phyloP scores from a whole-genome alignment of 805 yeast species.

The Lipomyces chichibuensis region DNA sequence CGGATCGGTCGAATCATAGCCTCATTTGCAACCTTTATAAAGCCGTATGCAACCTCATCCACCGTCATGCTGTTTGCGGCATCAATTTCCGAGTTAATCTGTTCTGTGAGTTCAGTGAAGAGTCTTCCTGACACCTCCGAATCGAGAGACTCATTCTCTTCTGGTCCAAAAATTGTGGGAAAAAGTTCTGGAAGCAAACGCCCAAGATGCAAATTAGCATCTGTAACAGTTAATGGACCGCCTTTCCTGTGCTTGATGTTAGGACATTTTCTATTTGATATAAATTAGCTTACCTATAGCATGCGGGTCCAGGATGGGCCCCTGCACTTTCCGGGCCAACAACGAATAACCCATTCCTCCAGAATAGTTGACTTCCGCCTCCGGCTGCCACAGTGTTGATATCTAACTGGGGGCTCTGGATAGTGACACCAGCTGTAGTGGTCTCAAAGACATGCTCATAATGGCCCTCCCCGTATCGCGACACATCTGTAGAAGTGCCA shows the following conservation, averaged over 20 bases:
- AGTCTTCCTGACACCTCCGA: constrained; percentile 53
- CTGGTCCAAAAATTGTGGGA: constrained; percentile 82
- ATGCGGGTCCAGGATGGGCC: constrained; percentile 89
- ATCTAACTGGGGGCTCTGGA: constrained; percentile 82
- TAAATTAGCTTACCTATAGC: constrained; percentile 51
- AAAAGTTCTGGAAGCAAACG: constrained; percentile 72
- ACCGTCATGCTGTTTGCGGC: constrained; percentile 50
- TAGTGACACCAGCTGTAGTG: constrained; percentile 78
- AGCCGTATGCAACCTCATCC: constrained; percentile 78
- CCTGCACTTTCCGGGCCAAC: constrained; percentile 90
- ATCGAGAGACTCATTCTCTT: constrained; percentile 73
- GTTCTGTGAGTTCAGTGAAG: constrained; percentile 57
- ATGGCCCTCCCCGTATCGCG: constrained; percentile 68
- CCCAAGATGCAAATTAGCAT: constrained; percentile 76
- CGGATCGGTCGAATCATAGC: constrained; percentile 91
- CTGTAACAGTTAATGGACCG: constrained; percentile 83
- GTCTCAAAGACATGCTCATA: constrained; percentile 82
- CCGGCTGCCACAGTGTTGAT: constrained; percentile 86
- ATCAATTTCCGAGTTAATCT: constrained; percentile 58
- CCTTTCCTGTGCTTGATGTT: constrained; percentile 56
- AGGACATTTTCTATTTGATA: background rate
- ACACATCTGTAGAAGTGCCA: constrained; percentile 86
- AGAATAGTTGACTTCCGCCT: constrained; percentile 71
- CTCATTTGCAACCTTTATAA: constrained; percentile 80
- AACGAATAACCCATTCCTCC: constrained; percentile 70